A percentile compares a stretch with the other conserved stretches of the same genome.
Conservation (phyloP, 164 flowering plant species). For the Santalum album region DNA sequence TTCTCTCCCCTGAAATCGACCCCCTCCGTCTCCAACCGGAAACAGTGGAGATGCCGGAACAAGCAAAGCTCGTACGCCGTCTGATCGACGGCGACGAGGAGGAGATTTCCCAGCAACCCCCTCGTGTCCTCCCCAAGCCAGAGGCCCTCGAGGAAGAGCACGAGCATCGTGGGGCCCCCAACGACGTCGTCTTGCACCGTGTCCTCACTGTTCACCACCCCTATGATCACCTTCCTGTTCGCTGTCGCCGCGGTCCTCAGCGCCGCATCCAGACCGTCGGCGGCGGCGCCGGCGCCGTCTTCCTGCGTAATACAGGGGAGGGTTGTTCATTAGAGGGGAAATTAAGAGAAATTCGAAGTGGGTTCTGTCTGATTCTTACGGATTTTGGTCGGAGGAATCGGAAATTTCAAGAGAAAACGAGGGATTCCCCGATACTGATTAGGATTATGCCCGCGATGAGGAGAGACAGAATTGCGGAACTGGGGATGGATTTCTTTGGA, state of each 20-base stretch:
- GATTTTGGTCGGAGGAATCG: too few species aligned
- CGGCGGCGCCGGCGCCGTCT: background rate
- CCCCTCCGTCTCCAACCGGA: constrained; percentile 42
- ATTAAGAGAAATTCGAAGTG: too few species aligned
- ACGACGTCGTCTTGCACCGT: constrained; percentile 24
- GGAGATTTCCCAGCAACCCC: constrained; percentile 34
- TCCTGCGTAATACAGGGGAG: constrained; percentile 4
- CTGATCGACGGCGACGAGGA: constrained; percentile 53
- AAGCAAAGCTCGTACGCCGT: constrained; percentile 51
- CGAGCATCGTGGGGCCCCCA: constrained; percentile 39
- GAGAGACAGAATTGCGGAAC: too few species aligned
- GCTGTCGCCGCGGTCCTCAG: constrained; percentile 32
- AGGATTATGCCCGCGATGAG: too few species aligned
- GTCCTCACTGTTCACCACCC: constrained; percentile 60
- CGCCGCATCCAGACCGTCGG: constrained; percentile 36
- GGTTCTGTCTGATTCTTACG: too few species aligned
- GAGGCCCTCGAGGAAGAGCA: constrained; percentile 58
- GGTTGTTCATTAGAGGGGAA: too few species aligned
- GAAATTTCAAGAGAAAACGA: too few species aligned
- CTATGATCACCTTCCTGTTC: constrained; percentile 53
- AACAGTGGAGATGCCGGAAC: constrained; percentile 46
- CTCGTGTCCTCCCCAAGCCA: constrained; percentile 60
- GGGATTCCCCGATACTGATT: too few species aligned
- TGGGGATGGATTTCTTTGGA: too few species aligned
- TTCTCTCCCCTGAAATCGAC: constrained; percentile 57